Evolutionary conservation across 2,329 filamentous ascomycete species (phyloP).

Genomic region (Aspergillus novoparasiticus): DNA sequence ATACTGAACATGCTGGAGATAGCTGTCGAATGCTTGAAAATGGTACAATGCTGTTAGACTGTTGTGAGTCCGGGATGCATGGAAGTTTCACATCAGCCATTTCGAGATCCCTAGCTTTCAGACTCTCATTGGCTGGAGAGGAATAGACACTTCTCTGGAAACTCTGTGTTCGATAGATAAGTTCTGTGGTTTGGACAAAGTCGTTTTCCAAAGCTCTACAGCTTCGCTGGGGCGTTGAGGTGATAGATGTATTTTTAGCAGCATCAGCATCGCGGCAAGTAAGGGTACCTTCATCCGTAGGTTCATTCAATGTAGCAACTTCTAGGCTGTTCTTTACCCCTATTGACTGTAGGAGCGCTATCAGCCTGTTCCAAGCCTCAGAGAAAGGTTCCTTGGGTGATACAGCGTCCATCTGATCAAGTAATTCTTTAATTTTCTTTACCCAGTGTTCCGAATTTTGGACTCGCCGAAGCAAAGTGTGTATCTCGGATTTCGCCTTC

Average conservation of each 20-base stretch:
- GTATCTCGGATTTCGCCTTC: conserved; percentile 27
- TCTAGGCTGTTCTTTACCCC: background rate
- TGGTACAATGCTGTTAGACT: conserved; percentile 29
- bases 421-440: conserved; percentile 22
- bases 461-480: conserved; percentile 26
- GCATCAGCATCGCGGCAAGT: background rate
- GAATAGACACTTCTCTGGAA: conserved; percentile 15
- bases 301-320: background rate
- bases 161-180: conserved; percentile 22
- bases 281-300: background rate
- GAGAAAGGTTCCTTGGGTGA: conserved; percentile 19
- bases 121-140: conserved; percentile 8
- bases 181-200: conserved; percentile 19
- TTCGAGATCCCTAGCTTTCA: background rate
- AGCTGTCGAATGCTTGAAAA: conserved; percentile 35
- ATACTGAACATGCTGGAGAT: conserved; percentile 16
- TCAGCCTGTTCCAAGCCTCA: conserved; percentile 24
- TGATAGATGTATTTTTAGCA: background rate
- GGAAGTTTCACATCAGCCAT: background rate
- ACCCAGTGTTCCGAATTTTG: conserved; percentile 29
- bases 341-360: conserved; percentile 17
- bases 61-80: conserved; percentile 9
- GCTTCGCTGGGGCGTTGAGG: conserved; percentile 4
- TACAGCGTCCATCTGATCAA: conserved; percentile 21
- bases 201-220: background rate